phyloP scores from a whole-genome alignment of 2,329 filamentous ascomycete species.

The Shiraia sp. region DNA sequence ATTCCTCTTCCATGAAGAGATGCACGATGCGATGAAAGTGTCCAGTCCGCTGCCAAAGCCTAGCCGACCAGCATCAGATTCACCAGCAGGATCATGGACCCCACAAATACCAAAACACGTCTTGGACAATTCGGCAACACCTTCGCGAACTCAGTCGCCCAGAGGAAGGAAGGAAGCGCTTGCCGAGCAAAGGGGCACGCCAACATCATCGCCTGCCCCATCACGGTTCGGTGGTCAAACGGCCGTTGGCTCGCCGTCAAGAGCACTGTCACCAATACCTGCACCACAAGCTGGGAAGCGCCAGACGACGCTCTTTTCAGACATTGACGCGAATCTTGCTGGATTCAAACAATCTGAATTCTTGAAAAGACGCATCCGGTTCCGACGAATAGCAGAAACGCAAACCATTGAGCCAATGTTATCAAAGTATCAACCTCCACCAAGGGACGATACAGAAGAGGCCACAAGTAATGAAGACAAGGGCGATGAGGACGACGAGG shows the following conservation, averaged over 20 bases:
- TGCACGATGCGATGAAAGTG: constrained; percentile 46
- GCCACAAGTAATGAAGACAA: constrained; percentile 18
- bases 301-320: constrained; percentile 39
- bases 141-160: constrained; percentile 41
- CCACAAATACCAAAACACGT: constrained; percentile 44
- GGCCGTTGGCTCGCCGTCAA: constrained; percentile 32
- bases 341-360: constrained; percentile 35
- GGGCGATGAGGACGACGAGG: constrained; percentile 23
- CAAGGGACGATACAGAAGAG: constrained; percentile 27
- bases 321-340: constrained; percentile 39
- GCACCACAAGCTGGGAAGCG: constrained; percentile 31
- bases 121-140: constrained; percentile 31
- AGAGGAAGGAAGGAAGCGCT: constrained; percentile 42
- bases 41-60: constrained; percentile 33
- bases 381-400: constrained; percentile 30
- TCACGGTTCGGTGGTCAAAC: constrained; percentile 32
- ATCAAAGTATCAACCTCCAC: constrained; percentile 41
- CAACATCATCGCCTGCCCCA: constrained; percentile 30
- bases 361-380: constrained; percentile 42
- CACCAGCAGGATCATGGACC: constrained; percentile 36
- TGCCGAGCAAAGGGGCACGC: constrained; percentile 21
- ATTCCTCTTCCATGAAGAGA: constrained; percentile 52
- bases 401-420: constrained; percentile 38
- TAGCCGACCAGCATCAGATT: constrained; percentile 28
- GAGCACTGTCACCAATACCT: constrained; percentile 33